These are phyloP conservation scores for Babesia bigemina DNA, from an alignment of 169 alveolate species.

Conservation along the genomic window DNA sequence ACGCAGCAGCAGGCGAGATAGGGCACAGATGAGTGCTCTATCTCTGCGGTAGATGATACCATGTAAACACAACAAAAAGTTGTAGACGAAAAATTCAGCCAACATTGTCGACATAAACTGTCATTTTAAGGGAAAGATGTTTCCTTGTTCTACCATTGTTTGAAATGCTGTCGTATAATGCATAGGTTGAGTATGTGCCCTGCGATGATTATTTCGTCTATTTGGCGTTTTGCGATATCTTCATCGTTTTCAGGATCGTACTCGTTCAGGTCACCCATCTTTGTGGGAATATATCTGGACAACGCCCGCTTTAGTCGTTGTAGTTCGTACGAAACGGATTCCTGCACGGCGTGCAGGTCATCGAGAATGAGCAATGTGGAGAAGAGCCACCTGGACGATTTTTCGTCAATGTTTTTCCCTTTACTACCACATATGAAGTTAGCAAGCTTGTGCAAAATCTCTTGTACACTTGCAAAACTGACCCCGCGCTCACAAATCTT, in stretches of 20 bases:
- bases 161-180: constrained; percentile 53
- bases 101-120: background rate
- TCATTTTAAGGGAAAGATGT: background rate
- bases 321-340: constrained; percentile 58
- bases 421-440: constrained; percentile 40
- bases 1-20: background rate
- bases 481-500: constrained; percentile 35
- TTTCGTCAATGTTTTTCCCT: constrained; percentile 34
- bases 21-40: background rate
- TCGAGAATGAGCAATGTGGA: constrained; percentile 44
- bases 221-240: constrained; percentile 10
- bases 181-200: constrained; percentile 14
- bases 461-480: constrained; percentile 41
- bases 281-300: constrained; percentile 15
- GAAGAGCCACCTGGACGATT: constrained; percentile 58
- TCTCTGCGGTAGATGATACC: background rate
- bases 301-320: constrained; percentile 58
- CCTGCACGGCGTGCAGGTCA: constrained; percentile 60
- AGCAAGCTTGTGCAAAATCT: constrained; percentile 28
- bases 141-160: constrained; percentile 21
- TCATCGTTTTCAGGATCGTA: constrained; percentile 2
- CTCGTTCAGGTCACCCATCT: constrained; percentile 2
- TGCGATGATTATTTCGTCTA: constrained; percentile 10
- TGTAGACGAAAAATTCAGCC: background rate
- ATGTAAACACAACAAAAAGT: background rate